Evolutionary conservation across 805 yeast species (phyloP).

Genomic region (Hyphopichia homilentoma): DNA sequence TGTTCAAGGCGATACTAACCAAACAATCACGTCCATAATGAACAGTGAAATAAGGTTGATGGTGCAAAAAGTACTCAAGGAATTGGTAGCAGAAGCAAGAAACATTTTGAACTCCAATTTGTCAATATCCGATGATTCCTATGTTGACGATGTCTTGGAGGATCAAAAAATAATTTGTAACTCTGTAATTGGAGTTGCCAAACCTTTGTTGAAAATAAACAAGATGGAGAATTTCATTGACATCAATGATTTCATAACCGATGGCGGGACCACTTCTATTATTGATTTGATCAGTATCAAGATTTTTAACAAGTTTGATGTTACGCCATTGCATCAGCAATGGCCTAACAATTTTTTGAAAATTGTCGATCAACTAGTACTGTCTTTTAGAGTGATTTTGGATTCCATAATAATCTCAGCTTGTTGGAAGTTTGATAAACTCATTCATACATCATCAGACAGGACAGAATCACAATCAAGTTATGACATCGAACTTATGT

Average conservation of each 20-base stretch:
- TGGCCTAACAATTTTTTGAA: conserved; percentile 19
- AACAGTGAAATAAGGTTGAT: conserved; percentile 19
- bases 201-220: conserved; percentile 19
- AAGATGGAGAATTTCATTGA: conserved; percentile 14
- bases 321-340: conserved; percentile 13
- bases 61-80: conserved; percentile 22
- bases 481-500: conserved; percentile 19
- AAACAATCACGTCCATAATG: conserved; percentile 6
- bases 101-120: conserved; percentile 11
- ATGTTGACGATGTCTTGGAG: conserved; percentile 7
- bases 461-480: conserved; percentile 16
- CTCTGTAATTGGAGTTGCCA: conserved; percentile 10
- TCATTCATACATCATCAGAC: conserved; percentile 17
- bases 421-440: conserved; percentile 35
- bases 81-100: conserved; percentile 15
- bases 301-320: conserved; percentile 18
- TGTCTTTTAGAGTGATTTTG: conserved; percentile 15
- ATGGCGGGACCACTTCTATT: conserved; percentile 5
- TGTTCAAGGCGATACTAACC: not conserved
- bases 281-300: conserved; percentile 10
- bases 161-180: conserved; percentile 11
- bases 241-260: conserved; percentile 8
- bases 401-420: conserved; percentile 22
- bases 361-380: conserved; percentile 8
- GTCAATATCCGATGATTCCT: conserved; percentile 7